Evolutionary conservation across 2,329 filamentous ascomycete species (phyloP).

Genomic region (Whalleya microplaca): DNA sequence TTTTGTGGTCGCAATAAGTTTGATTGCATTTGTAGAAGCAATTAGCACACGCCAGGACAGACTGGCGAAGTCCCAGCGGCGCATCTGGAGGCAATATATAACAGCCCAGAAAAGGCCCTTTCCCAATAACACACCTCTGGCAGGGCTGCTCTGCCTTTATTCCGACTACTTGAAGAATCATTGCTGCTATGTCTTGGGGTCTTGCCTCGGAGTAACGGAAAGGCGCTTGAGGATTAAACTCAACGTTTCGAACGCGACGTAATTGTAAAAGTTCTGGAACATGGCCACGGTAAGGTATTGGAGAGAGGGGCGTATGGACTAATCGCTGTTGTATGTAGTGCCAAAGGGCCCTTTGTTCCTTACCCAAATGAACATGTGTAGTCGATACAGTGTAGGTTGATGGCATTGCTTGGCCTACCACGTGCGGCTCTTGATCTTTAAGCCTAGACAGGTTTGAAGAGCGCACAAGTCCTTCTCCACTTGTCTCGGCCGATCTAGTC

Average conservation of each 20-base stretch:
- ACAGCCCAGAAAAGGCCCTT: constrained; percentile 24
- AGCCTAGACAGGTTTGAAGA: background rate
- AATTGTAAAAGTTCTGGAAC: constrained; percentile 19
- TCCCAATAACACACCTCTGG: constrained; percentile 12
- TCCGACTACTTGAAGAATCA: constrained; percentile 25
- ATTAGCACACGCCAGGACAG: constrained; percentile 22
- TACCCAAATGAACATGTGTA: background rate
- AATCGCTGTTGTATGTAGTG: constrained; percentile 17
- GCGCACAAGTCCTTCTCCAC: background rate
- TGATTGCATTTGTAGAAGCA: constrained; percentile 25
- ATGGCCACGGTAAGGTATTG: constrained; percentile 12
- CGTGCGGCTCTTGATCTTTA: background rate
- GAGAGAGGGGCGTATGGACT: constrained; percentile 11
- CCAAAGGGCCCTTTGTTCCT: constrained; percentile 13
- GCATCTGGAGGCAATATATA: constrained; percentile 16
- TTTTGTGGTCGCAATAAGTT: constrained; percentile 12
- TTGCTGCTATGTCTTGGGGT: constrained; percentile 21
- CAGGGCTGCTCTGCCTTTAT: constrained; percentile 9
- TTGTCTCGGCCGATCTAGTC: background rate
- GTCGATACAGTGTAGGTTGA: background rate
- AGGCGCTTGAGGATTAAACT: constrained; percentile 11
- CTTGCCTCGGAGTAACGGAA: constrained; percentile 12
- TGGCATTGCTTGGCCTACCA: background rate
- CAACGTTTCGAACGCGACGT: constrained; percentile 14
- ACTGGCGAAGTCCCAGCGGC: constrained; percentile 11